phyloP scores from a whole-genome alignment of 495 filamentous ascomycete genomes.

The Corynascus novoguineensis region DNA sequence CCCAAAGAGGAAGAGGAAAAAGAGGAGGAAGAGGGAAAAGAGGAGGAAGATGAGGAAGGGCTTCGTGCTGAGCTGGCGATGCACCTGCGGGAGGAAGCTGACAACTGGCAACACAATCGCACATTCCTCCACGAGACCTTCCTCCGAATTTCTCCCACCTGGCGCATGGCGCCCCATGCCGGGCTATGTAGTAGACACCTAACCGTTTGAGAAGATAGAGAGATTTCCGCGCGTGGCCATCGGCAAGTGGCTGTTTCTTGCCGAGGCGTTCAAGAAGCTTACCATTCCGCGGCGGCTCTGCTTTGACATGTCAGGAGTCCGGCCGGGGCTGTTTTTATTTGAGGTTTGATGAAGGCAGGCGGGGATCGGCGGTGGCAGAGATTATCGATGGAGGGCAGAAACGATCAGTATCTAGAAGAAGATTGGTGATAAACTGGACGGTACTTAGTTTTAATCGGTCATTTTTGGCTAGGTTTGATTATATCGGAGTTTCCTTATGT shows the following conservation, averaged over 20 bases:
- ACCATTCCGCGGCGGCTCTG: not conserved
- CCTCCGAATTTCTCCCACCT: not conserved
- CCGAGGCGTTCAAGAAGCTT: not conserved
- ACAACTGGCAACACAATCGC: not conserved
- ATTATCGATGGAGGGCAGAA: not conserved
- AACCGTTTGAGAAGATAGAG: not conserved
- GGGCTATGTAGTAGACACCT: not conserved
- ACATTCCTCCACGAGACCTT: not conserved
- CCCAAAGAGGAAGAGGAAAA: not conserved
- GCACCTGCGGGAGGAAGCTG: not conserved
- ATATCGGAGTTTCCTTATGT: too few relatives aligned
- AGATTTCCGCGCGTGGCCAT: not conserved
- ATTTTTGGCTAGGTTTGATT: too few relatives aligned
- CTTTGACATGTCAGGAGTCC: not conserved
- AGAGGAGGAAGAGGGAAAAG: too few relatives aligned
- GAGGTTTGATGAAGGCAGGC: not conserved
- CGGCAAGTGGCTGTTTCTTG: not conserved
- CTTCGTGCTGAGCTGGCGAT: not conserved
- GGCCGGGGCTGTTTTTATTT: not conserved
- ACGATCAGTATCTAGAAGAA: too few relatives aligned
- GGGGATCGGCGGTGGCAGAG: not conserved
- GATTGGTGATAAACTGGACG: too few relatives aligned
- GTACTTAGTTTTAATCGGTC: not conserved
- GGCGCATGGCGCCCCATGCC: not conserved
- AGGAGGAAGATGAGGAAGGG: not conserved